Evolutionary conservation across 2,329 filamentous ascomycete species (phyloP).

Genomic region (Colletotrichum gloeosporioides): DNA sequence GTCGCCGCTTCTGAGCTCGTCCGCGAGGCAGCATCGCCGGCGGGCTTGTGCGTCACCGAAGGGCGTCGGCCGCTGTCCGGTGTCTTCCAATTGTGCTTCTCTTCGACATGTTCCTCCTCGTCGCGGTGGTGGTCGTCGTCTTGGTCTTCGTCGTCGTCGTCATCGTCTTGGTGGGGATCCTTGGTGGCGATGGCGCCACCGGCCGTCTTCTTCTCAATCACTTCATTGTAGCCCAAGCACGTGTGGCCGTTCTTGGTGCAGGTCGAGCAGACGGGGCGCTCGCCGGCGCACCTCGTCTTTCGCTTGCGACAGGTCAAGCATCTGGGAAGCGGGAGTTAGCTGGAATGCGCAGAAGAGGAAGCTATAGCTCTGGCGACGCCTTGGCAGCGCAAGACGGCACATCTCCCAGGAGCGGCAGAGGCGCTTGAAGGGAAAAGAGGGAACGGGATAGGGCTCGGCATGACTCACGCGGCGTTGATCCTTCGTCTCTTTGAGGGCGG

Average conservation of each 20-base stretch:
- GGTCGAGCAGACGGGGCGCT: constrained; percentile 74
- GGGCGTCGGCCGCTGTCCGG: constrained; percentile 14
- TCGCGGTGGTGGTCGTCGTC: constrained; percentile 40
- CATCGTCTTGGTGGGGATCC: constrained; percentile 27
- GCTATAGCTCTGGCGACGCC: not conserved
- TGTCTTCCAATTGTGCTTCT: constrained; percentile 33
- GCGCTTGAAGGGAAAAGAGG: not conserved
- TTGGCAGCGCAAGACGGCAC: not conserved
- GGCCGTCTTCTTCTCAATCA: constrained; percentile 47
- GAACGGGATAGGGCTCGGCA: not conserved
- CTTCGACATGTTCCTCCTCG: constrained; percentile 39
- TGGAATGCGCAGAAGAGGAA: not conserved
- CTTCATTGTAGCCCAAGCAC: constrained; percentile 71
- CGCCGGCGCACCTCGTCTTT: constrained; percentile 78
- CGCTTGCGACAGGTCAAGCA: constrained; percentile 77
- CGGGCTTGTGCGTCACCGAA: not conserved
- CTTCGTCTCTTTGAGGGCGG: constrained; percentile 80
- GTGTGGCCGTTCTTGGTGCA: constrained; percentile 74
- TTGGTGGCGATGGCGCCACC: constrained; percentile 9
- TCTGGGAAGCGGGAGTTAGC: constrained; percentile 38
- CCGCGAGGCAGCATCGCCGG: not conserved
- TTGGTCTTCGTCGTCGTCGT: constrained; percentile 33
- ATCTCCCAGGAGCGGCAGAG: not conserved
- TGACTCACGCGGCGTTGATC: constrained; percentile 77
- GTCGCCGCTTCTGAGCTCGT: not conserved